These are phyloP conservation scores for Coniosporium tulheliwenetii DNA, from an alignment of 2,329 filamentous ascomycete genomes.

Conservation along the genomic window DNA sequence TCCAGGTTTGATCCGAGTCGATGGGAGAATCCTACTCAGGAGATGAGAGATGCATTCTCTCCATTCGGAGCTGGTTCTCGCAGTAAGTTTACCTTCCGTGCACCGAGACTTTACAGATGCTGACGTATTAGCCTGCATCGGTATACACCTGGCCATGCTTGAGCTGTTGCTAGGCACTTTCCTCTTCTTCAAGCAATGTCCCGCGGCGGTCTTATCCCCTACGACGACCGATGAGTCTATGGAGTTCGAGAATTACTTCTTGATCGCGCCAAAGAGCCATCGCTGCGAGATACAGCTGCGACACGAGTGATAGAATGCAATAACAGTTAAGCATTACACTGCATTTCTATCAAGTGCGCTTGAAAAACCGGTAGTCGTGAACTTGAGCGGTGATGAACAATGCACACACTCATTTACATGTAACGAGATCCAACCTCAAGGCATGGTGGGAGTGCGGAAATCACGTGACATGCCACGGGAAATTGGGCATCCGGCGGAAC, in stretches of 20 bases:
- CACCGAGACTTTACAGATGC: too few relatives aligned
- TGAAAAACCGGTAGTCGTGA: too few relatives aligned
- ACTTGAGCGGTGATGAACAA: too few relatives aligned
- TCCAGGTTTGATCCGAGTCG: constrained; percentile 9
- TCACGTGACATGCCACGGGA: too few relatives aligned
- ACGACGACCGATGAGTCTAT: constrained; percentile 12
- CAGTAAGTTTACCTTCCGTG: background rate
- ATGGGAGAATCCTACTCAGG: constrained; percentile 7
- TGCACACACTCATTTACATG: too few relatives aligned
- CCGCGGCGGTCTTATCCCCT: constrained; percentile 7
- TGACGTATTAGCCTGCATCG: constrained; percentile 8
- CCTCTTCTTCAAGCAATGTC: constrained; percentile 12
- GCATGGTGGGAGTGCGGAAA: too few relatives aligned
- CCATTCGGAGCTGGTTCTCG: constrained; percentile 13
- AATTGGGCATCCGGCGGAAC: too few relatives aligned
- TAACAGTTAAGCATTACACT: too few relatives aligned
- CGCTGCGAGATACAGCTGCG: constrained; percentile 5
- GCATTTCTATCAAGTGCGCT: too few relatives aligned
- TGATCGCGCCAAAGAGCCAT: constrained; percentile 13
- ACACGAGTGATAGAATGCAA: background rate
- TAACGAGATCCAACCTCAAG: too few relatives aligned
- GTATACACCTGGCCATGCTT: constrained; percentile 14
- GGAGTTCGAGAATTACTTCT: constrained; percentile 15
- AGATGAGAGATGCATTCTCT: constrained; percentile 9
- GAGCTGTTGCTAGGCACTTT: constrained; percentile 12